Base-by-base conservation (phyloP, 352 stramenopile genomes). In the Globisporangium okanoganense region DNA sequence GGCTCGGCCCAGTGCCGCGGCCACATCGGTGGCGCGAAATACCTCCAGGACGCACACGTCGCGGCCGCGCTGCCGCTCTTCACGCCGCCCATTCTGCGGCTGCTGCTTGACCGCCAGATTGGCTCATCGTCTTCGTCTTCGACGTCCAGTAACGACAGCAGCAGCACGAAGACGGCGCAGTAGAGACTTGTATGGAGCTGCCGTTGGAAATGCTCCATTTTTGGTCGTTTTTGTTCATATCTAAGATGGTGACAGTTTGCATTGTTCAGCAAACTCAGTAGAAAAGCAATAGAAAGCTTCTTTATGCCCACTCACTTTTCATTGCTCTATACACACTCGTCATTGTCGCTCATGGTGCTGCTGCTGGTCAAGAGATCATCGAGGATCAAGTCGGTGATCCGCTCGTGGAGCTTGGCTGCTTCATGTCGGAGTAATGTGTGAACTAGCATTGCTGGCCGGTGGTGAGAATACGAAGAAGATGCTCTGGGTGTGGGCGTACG, bases 21-120 rank as follows among this genome's bases (percentile, higher is more conserved):
- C 22, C 72, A 92, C 69, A 85, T 95, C 36, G 72, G 77, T 14
- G 88, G 88, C 5, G 88, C 88, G 58, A 95, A 94, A 71, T 85
- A 93, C 68, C 71, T 96, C 12, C 68, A 43, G n/a, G 71, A 91
- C 51, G 47, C 62, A 8, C 64, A 92, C 50, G 64, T 94, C 18
- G 64, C 61, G n/a, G 53, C 60, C 13, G 66, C 78, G 6, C 64
- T 92, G 62, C 71, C 78, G 25, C 78, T 89, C 38, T 92, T 94
- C 68, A 94, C 84, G 20, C 68, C 82, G 8, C 88, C 78, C 53
- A 76, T 92, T 29, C 64, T 91, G 67, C 84, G 84, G 12, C 69
- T 84, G 50, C 73, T 90, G 57, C 73, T 94, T 10, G 59, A 70
- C 40, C 68, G 73, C 56, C 87, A 88, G 61, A 61, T 92, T 16